Evolutionary conservation across 2,329 filamentous ascomycete species (phyloP).

Genomic region (Coleophoma cylindrospora): DNA sequence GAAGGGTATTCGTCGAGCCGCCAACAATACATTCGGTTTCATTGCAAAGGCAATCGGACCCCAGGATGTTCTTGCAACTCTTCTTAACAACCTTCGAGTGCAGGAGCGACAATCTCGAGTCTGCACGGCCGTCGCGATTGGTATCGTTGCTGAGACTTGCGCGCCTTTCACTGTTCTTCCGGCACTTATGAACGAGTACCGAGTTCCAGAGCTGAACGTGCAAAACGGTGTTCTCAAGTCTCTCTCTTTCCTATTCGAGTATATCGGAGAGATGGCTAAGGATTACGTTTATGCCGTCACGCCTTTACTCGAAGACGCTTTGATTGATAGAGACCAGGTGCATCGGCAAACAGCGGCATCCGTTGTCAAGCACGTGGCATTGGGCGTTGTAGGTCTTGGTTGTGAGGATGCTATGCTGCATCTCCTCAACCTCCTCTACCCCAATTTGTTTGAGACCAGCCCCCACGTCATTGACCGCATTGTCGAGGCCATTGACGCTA

Average conservation of each 20-base stretch:
- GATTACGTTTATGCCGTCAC: constrained; percentile 99
- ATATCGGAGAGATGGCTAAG: constrained; percentile 99
- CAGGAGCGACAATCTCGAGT: constrained; percentile 98
- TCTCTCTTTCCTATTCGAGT: constrained; percentile 95
- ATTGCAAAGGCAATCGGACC: constrained; percentile 98
- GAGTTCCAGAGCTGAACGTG: constrained; percentile 95
- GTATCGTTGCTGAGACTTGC: constrained; percentile 97
- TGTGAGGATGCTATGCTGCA: constrained; percentile 99
- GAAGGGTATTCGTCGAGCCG: constrained; percentile 95
- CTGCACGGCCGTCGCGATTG: constrained; percentile 96
- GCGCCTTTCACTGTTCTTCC: constrained; percentile 98
- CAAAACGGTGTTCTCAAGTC: constrained; percentile 98
- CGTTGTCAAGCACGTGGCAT: constrained; percentile 95
- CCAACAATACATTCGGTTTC: constrained; percentile 99
- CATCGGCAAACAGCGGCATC: constrained; percentile 94
- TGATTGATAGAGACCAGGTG: constrained; percentile 97
- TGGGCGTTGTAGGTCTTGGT: constrained; percentile 94
- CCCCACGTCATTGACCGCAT: constrained; percentile 98
- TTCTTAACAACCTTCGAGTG: constrained; percentile 93
- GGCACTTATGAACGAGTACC: constrained; percentile 98
- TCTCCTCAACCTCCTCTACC: constrained; percentile 90
- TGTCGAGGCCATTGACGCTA: constrained; percentile 93
- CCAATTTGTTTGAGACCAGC: constrained; percentile 95
- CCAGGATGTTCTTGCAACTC: constrained; percentile 90
- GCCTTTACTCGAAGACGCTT: constrained; percentile 88